phyloP scores from a whole-genome alignment of 768 basidiomycete species.

The Mycena vulgaris region DNA sequence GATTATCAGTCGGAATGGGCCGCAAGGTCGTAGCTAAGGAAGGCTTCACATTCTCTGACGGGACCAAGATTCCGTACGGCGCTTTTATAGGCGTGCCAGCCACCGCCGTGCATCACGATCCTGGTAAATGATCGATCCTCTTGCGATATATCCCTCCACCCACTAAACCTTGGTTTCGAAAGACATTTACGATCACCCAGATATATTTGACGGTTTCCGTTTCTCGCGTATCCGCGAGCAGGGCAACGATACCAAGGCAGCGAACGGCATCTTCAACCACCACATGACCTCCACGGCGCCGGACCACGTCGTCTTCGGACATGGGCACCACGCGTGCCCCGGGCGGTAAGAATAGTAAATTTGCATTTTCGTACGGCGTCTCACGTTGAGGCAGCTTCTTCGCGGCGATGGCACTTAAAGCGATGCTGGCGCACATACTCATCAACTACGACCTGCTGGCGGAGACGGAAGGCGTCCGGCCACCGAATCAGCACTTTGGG shows the following conservation, averaged over 20 bases:
- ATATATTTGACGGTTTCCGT: background rate
- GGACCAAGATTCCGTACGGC: constrained; percentile 51
- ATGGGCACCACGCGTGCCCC: constrained; percentile 13
- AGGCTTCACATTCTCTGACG: constrained; percentile 55
- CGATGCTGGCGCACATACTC: background rate
- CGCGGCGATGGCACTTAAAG: background rate
- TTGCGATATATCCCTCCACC: too few relatives aligned
- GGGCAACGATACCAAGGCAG: background rate
- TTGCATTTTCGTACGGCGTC: too few relatives aligned
- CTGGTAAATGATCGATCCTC: background rate
- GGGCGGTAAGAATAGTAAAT: background rate
- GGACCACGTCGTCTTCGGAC: background rate
- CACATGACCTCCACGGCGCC: background rate
- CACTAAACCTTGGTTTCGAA: too few relatives aligned
- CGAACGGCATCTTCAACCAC: background rate
- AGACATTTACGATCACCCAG: background rate
- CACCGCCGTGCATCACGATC: background rate
- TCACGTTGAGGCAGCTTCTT: too few relatives aligned
- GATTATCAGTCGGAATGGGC: too few relatives aligned
- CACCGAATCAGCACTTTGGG: background rate
- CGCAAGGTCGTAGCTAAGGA: constrained; percentile 47
- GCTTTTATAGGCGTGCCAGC: constrained; percentile 4
- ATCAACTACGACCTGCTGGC: background rate
- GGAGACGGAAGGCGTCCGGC: background rate
- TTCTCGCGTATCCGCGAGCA: background rate